Evolutionary conservation across 805 yeast genomes (phyloP).

Genomic region (Spathaspora passalidarum): DNA sequence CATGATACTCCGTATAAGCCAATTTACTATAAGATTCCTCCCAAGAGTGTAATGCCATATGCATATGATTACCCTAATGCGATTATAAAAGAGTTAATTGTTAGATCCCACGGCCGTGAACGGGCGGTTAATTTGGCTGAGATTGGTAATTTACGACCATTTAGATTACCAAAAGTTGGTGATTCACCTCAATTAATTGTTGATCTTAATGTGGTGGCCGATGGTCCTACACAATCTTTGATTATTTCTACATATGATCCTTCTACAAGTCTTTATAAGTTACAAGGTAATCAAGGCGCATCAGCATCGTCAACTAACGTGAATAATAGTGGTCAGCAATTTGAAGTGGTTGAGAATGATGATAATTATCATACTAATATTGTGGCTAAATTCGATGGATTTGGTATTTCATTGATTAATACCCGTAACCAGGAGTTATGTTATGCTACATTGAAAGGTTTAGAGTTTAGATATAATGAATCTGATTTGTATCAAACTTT

Average conservation of each 20-base stretch:
- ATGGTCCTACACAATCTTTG: constrained; percentile 90
- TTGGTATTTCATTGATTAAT: constrained; percentile 84
- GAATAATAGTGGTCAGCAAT: constrained; percentile 29
- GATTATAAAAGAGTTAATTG: constrained; percentile 69
- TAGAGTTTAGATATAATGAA: constrained; percentile 77
- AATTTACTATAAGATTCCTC: constrained; percentile 75
- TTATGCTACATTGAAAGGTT: constrained; percentile 77
- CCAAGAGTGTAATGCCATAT: constrained; percentile 94
- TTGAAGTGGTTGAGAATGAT: constrained; percentile 54
- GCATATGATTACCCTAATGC: constrained; percentile 98
- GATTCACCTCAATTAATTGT: constrained; percentile 49
- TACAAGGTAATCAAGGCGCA: constrained; percentile 26
- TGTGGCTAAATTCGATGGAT: constrained; percentile 70
- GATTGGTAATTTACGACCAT: constrained; percentile 87
- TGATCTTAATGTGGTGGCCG: constrained; percentile 90
- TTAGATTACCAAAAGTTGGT: constrained; percentile 59
- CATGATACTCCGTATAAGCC: constrained; percentile 66
- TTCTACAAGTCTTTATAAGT: constrained; percentile 68
- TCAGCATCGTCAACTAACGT: constrained; percentile 28
- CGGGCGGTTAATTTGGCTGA: constrained; percentile 84
- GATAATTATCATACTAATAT: constrained; percentile 53
- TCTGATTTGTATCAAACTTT: constrained; percentile 81
- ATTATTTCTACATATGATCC: constrained; percentile 83
- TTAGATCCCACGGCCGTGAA: constrained; percentile 70
- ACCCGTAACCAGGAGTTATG: constrained; percentile 71